Percentiles rank a stretch among this genome's conserved stretches.
Evolutionary conservation across 2,329 filamentous ascomycete genomes (phyloP).

Genomic region (Graphilbum sp.): DNA sequence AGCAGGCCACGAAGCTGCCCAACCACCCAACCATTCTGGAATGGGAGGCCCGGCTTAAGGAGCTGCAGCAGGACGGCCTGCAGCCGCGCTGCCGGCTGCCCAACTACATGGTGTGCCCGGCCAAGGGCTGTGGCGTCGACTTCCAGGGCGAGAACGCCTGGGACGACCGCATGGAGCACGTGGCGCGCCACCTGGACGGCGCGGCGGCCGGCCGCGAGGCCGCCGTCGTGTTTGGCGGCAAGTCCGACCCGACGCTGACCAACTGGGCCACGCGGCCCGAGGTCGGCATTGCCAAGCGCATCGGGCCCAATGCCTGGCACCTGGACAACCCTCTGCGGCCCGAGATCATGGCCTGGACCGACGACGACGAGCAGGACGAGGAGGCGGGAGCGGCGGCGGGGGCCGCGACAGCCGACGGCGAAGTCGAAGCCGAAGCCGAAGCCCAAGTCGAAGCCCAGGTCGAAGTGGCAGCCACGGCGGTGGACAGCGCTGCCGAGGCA

Average conservation of each 20-base stretch:
- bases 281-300: constrained; percentile 20
- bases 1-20: constrained; percentile 19
- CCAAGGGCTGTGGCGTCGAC: constrained; percentile 35
- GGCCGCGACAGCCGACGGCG: not conserved
- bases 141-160: constrained; percentile 53
- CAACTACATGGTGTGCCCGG: constrained; percentile 41
- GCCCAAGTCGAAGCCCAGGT: no score
- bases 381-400: not conserved
- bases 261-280: constrained; percentile 21
- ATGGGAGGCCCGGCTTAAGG: constrained; percentile 37
- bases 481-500: no score
- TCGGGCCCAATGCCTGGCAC: constrained; percentile 8
- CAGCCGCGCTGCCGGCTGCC: constrained; percentile 47
- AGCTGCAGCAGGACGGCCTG: constrained; percentile 41
- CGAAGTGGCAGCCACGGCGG: no score
- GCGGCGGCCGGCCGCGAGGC: constrained; percentile 18
- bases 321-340: constrained; percentile 12
- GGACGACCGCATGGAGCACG: constrained; percentile 78
- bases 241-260: constrained; percentile 20
- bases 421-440: not conserved
- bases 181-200: constrained; percentile 61
- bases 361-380: not conserved
- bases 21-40: constrained; percentile 11
- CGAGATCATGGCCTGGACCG: constrained; percentile 8
- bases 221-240: constrained; percentile 22